Conservation (phyloP, 441 rosid genomes). For the Dalechampia spathulata region DNA sequence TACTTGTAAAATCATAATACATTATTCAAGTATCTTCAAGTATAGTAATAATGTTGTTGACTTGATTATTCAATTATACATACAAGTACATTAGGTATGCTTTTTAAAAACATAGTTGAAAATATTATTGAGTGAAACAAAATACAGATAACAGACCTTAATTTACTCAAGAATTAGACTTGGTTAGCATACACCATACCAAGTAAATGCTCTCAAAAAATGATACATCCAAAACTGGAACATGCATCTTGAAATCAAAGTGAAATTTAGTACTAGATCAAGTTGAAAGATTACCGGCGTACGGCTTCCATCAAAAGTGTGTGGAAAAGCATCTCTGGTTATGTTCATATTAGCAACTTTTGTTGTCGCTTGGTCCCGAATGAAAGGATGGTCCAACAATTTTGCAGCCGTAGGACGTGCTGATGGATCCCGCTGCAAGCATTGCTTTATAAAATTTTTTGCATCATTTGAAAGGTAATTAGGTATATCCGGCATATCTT, state of each 20-base stretch:
- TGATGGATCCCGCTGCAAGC: slow-evolving; percentile 82
- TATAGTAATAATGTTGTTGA: too few relatives aligned
- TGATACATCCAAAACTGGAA: background rate
- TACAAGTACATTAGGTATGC: too few relatives aligned
- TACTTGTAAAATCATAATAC: too few relatives aligned
- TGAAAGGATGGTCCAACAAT: slow-evolving; percentile 74
- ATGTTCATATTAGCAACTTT: slow-evolving; percentile 42
- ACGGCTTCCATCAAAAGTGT: slow-evolving; percentile 54
- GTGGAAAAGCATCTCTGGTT: slow-evolving; percentile 48
- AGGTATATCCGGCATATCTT: slow-evolving; percentile 86
- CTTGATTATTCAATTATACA: too few relatives aligned
- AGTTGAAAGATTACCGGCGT: slow-evolving; percentile 45
- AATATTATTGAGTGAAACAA: too few relatives aligned
- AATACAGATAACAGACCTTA: too few relatives aligned
- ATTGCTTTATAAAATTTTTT: slow-evolving; percentile 61
- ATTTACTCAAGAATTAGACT: too few relatives aligned
- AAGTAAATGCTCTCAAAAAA: too few relatives aligned
- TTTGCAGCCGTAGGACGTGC: slow-evolving; percentile 70
- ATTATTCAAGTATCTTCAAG: too few relatives aligned
- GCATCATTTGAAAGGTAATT: slow-evolving; percentile 78
- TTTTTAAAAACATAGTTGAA: too few relatives aligned
- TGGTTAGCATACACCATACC: too few relatives aligned
- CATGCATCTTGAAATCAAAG: background rate
- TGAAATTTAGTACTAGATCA: background rate
- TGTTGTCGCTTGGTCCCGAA: slow-evolving; percentile 47